These are phyloP conservation scores for Dactylellina cionopaga DNA, from an alignment of 2,329 filamentous ascomycete genomes.

Conservation along the genomic window DNA sequence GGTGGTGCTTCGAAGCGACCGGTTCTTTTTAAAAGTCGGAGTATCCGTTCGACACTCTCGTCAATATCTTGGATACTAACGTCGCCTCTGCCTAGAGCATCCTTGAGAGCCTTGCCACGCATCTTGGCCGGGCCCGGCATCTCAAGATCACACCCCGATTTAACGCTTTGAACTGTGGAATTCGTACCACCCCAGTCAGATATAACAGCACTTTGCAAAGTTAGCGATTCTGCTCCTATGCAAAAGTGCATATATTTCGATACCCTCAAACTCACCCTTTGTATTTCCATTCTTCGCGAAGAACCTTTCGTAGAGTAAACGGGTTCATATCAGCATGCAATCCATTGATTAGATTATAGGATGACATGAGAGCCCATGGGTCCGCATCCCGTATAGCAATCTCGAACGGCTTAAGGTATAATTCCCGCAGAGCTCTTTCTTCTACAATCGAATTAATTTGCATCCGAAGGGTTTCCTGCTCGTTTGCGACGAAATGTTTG, in stretches of 20 bases:
- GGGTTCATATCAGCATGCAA: conserved; percentile 62
- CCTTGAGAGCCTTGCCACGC: conserved; percentile 67
- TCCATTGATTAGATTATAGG: conserved; percentile 75
- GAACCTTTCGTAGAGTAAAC: conserved; percentile 55
- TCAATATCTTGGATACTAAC: conserved; percentile 67
- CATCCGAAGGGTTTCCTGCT: conserved; percentile 75
- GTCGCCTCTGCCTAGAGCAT: conserved; percentile 65
- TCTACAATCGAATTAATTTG: conserved; percentile 72
- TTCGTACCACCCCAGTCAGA: conserved; percentile 66
- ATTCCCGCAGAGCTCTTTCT: conserved; percentile 73
- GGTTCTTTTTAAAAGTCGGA: conserved; percentile 70
- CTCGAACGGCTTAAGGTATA: conserved; percentile 78
- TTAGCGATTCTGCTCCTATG: conserved; percentile 7
- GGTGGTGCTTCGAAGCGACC: conserved; percentile 70
- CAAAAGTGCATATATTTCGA: background rate
- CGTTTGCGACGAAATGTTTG: conserved; percentile 79
- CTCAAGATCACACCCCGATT: conserved; percentile 70
- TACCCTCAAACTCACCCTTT: conserved; percentile 62
- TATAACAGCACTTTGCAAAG: conserved; percentile 58
- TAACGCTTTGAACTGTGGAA: conserved; percentile 65
- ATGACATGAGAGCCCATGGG: conserved; percentile 75
- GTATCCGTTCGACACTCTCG: conserved; percentile 69
- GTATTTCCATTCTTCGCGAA: conserved; percentile 59
- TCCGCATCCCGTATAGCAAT: conserved; percentile 76
- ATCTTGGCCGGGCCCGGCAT: conserved; percentile 69